phyloP scores from a whole-genome alignment of 164 flowering plant species.

The Houttuynia cordata region DNA sequence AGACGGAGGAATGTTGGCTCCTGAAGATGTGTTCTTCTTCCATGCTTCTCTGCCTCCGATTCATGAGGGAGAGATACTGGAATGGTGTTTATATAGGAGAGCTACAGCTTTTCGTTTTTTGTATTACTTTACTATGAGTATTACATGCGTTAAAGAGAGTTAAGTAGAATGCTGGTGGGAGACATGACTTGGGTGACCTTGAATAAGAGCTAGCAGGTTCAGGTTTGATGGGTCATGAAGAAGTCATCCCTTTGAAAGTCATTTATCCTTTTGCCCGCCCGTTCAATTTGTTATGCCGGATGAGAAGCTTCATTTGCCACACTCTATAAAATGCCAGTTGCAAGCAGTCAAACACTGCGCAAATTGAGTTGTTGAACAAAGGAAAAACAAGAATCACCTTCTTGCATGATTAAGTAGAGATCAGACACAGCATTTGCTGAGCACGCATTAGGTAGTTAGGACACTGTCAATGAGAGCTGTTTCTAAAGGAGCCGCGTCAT shows the following conservation, averaged over 20 bases:
- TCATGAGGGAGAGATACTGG: not conserved
- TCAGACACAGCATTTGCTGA: no score
- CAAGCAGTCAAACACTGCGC: no score
- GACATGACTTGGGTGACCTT: not conserved
- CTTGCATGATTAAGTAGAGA: no score
- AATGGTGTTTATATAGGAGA: not conserved
- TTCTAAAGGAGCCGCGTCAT: no score
- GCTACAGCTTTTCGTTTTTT: not conserved
- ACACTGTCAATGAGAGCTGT: no score
- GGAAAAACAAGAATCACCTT: no score
- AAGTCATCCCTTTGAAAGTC: not conserved
- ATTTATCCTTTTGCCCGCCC: no score
- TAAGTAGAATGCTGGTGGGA: not conserved
- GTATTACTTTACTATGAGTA: conserved; percentile 7
- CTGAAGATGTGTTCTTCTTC: conserved; percentile 49
- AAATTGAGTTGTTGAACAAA: no score
- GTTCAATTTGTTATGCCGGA: no score
- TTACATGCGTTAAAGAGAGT: conserved; percentile 25
- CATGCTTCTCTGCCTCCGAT: not conserved
- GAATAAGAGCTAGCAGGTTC: not conserved
- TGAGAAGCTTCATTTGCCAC: no score
- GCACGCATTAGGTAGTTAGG: no score
- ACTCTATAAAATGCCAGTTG: no score
- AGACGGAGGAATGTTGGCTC: conserved; percentile 48
- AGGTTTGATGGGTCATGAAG: not conserved